A percentile compares a stretch with the other conserved stretches of the same genome.
phyloP scores from a whole-genome alignment of 2,329 filamentous ascomycete species.

The Trichoderma sp. region DNA sequence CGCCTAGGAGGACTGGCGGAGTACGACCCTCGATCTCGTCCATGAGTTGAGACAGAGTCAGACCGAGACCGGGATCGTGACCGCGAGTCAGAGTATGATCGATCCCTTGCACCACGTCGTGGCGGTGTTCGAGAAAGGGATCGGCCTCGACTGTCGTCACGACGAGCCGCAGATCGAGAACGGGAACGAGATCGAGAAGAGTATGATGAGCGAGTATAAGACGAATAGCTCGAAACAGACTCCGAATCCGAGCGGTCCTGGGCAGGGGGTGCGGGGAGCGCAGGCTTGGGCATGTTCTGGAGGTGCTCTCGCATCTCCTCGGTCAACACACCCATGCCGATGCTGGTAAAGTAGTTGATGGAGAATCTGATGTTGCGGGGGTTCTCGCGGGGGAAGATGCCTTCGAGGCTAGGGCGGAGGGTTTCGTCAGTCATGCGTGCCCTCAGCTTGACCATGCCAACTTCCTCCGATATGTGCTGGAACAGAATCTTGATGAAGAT shows the following conservation, averaged over 20 bases:
- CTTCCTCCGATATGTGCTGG: constrained; percentile 83
- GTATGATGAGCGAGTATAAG: constrained; percentile 63
- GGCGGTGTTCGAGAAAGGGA: constrained; percentile 34
- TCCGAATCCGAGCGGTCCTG: constrained; percentile 65
- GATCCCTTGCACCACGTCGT: constrained; percentile 27
- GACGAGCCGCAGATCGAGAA: constrained; percentile 30
- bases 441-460: constrained; percentile 79
- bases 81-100: constrained; percentile 47
- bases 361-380: constrained; percentile 91
- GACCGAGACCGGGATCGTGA: constrained; percentile 46
- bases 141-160: constrained; percentile 31
- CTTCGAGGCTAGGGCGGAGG: constrained; percentile 75
- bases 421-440: constrained; percentile 76
- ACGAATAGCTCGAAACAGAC: constrained; percentile 77
- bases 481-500: constrained; percentile 99
- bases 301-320: constrained; percentile 93
- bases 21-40: constrained; percentile 29
- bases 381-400: constrained; percentile 87
- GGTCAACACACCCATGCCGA: constrained; percentile 91
- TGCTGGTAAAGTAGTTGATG: constrained; percentile 99
- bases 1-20: constrained; percentile 36
- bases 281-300: constrained; percentile 85
- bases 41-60: constrained; percentile 30
- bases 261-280: constrained; percentile 66
- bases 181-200: constrained; percentile 37